Percentiles rank a stretch among this genome's conserved stretches.
Evolutionary conservation across 192 early-diverging fungal species (phyloP).

Genomic region (Coemansia sp.): DNA sequence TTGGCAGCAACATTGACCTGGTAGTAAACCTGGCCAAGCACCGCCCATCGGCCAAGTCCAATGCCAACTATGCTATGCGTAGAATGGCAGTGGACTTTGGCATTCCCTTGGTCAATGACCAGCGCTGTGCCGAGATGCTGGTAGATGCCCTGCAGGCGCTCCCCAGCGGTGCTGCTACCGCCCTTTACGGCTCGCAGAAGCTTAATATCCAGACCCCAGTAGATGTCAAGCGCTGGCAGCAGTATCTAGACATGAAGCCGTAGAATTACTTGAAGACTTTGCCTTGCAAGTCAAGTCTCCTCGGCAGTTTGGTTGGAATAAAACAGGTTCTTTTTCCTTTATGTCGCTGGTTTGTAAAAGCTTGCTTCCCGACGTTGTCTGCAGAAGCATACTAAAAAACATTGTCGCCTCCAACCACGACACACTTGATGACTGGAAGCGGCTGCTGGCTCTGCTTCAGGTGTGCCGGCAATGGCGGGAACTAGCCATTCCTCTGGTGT

Average conservation of each 20-base stretch:
- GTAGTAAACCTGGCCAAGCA: constrained; percentile 70
- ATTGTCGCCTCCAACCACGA: too few species aligned
- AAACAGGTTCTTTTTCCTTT: too few species aligned
- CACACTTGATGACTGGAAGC: too few species aligned
- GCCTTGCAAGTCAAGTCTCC: too few species aligned
- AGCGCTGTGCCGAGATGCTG: constrained; percentile 90
- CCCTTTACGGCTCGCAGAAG: constrained; percentile 18
- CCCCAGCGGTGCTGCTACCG: constrained; percentile 40
- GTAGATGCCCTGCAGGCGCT: constrained; percentile 75
- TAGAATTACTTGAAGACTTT: too few species aligned
- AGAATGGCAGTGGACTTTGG: constrained; percentile 96
- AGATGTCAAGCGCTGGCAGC: constrained; percentile 67
- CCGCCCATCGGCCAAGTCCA: constrained; percentile 57
- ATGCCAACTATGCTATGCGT: constrained; percentile 78
- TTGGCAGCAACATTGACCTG: constrained; percentile 63
- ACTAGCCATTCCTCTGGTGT: too few species aligned
- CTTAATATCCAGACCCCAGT: constrained; percentile 55
- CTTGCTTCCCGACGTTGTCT: too few species aligned
- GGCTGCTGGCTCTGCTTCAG: too few species aligned
- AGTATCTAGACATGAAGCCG: constrained; percentile 66
- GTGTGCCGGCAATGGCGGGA: too few species aligned
- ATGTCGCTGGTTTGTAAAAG: too few species aligned
- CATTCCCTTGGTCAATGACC: constrained; percentile 92
- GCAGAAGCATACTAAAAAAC: too few species aligned
- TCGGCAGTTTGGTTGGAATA: too few species aligned